Percentiles rank a stretch among this genome's conserved stretches.
Evolutionary conservation across 1,284 basidiomycete genomes (phyloP).

Genomic region (Sutorius eximius): DNA sequence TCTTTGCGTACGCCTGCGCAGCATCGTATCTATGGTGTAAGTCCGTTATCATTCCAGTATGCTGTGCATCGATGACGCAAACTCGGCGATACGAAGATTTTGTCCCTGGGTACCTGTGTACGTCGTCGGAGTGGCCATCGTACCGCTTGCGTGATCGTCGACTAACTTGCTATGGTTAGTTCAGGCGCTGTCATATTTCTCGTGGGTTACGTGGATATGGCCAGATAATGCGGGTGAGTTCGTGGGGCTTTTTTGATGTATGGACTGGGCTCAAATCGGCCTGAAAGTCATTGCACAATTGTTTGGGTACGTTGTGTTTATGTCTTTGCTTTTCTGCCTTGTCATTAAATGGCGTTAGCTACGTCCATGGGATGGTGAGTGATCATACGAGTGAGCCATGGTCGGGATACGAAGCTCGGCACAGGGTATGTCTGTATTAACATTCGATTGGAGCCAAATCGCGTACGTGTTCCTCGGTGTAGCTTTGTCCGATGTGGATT

Average conservation of each 20-base stretch:
- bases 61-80: background rate
- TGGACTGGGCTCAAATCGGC: background rate
- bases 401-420: background rate
- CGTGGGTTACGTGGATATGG: conserved; percentile 61
- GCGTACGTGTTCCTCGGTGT: conserved; percentile 28
- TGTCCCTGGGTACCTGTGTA: conserved; percentile 50
- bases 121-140: conserved; percentile 11
- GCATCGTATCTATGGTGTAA: conserved; percentile 50
- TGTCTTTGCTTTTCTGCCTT: background rate
- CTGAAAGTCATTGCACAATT: conserved; percentile 36
- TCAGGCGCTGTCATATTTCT: conserved; percentile 50
- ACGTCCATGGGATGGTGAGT: conserved; percentile 39
- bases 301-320: conserved; percentile 37
- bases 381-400: background rate
- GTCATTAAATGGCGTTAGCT: conserved; percentile 22
- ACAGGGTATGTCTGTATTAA: conserved; percentile 47
- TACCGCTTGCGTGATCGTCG: background rate
- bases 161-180: conserved; percentile 24
- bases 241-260: background rate
- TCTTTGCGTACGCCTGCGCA: conserved; percentile 47
- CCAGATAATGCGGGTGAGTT: conserved; percentile 41
- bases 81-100: conserved; percentile 34
- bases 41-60: conserved; percentile 14
- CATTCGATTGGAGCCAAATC: conserved; percentile 54
- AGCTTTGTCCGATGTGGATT: background rate